phyloP scores from a whole-genome alignment of 768 basidiomycete genomes.

The Cystobasidium onofrii region DNA sequence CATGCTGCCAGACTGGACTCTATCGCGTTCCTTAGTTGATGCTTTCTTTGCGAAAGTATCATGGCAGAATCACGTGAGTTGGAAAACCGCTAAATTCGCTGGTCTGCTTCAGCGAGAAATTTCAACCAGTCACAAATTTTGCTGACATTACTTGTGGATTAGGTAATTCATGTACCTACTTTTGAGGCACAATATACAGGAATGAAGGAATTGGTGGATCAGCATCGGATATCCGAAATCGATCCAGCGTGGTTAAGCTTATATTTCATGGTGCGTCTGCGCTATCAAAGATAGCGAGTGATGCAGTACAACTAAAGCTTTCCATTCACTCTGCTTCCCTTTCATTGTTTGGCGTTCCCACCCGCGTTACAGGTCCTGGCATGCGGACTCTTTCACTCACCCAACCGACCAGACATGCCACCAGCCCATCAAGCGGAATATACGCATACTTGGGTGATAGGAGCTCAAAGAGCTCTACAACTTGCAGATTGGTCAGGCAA shows the following conservation, averaged over 20 bases:
- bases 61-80: constrained; percentile 29
- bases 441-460: constrained; percentile 26
- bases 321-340: no score
- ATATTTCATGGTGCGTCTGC: constrained; percentile 25
- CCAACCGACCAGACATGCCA: constrained; percentile 15
- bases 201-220: constrained; percentile 18
- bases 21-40: constrained; percentile 18
- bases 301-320: no score
- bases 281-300: no score
- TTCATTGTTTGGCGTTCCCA: no score
- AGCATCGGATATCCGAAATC: constrained; percentile 8
- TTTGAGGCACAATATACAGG: constrained; percentile 22
- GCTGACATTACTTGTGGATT: background rate
- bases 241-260: constrained; percentile 29
- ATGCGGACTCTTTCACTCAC: constrained; percentile 22
- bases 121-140: background rate
- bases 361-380: constrained; percentile 25
- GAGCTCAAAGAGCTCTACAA: constrained; percentile 17
- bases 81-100: background rate
- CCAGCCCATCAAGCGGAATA: constrained; percentile 27
- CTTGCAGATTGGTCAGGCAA: constrained; percentile 28
- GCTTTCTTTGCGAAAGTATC: constrained; percentile 25
- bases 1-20: constrained; percentile 21
- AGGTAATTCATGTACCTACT: constrained; percentile 22
- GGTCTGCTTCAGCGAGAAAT: no score